A percentile compares a stretch with the other conserved stretches of the same genome.
Conservation (phyloP, 2,329 filamentous ascomycete species). For the Paraconiothyrium sp. region DNA sequence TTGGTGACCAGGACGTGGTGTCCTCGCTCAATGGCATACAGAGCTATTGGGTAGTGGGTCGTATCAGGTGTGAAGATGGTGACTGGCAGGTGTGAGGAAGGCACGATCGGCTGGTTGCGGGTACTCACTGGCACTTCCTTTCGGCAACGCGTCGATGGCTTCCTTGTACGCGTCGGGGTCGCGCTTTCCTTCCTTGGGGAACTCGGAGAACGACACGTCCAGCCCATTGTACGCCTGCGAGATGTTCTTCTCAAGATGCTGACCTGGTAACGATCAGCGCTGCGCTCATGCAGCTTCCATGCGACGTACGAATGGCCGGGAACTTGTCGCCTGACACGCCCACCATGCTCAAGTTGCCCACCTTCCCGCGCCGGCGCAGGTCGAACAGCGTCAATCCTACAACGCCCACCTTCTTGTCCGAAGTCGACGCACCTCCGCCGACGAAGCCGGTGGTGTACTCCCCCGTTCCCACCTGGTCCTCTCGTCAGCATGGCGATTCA, state of each 20-base stretch:
- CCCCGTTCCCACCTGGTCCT: slow-evolving; percentile 79
- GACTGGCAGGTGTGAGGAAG: slow-evolving; percentile 52
- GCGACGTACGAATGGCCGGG: slow-evolving; percentile 80
- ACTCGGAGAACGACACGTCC: slow-evolving; percentile 86
- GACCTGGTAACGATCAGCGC: slow-evolving; percentile 61
- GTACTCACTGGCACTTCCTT: slow-evolving; percentile 74
- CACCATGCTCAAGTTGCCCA: slow-evolving; percentile 86
- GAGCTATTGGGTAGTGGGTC: slow-evolving; percentile 89
- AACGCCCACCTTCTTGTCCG: slow-evolving; percentile 96
- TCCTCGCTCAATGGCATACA: slow-evolving; percentile 87
- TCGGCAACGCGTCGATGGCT: slow-evolving; percentile 83
- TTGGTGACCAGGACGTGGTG: slow-evolving; percentile 95
- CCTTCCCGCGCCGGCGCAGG: slow-evolving; percentile 86
- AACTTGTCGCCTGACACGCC: slow-evolving; percentile 90
- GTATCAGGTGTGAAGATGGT: slow-evolving; percentile 96
- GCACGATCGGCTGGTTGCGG: background rate
- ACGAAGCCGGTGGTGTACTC: slow-evolving; percentile 98
- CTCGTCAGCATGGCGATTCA: slow-evolving; percentile 18
- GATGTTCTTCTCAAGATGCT: slow-evolving; percentile 90
- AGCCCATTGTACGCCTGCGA: slow-evolving; percentile 86
- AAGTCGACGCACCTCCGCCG: slow-evolving; percentile 80
- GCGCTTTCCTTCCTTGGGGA: slow-evolving; percentile 74
- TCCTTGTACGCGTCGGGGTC: slow-evolving; percentile 87
- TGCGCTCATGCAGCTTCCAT: background rate
- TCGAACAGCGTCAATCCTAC: slow-evolving; percentile 92